Evolutionary conservation across 2,329 filamentous ascomycete species (phyloP), one percentile per base, ranked within the genome.

Genomic region (Amylocarpus encephaloides): DNA sequence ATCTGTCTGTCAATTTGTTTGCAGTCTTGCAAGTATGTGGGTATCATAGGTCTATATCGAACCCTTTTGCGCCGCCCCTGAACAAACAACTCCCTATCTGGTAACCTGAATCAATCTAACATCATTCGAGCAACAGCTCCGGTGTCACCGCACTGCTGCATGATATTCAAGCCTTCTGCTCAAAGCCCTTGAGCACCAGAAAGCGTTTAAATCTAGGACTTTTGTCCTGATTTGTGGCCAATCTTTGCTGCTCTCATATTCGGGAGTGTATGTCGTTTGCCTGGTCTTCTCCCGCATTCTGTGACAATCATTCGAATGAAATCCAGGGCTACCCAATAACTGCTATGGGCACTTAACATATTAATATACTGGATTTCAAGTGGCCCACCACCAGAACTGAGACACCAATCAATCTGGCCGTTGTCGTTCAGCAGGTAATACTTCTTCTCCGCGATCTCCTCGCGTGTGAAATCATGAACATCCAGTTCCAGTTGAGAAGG

Each of bases 281-380:
- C 91, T 5, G 81, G 78, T 58, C 75, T 75, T 55, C 92, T 75
- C 2, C 91, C 91, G 59, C 94, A 83, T 69, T 98, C 93, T 30
- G 92, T 75, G 39, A 94, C 94, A 44, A 97, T 70, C 73, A 97
- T 84, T 40, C 91, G 75, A n/a, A 95, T 83, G 66, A 98, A 91
- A 65, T 97, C 93, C 26, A 75, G 79, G 61, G 86, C 83, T 2
- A 82, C 78, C 93, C 93, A 98, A 68, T 98, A 98, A 65, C 87
- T 92, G 49, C 88, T 90, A 68, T 98, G 93, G 7, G 93, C 93
- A 50, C 89, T 88, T 48, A 98, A 71, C 93, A 98, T 98, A 59
- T 95, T 96, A 33, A 97, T 70, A 66, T 98, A 98, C 69, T 97
- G 91, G 19, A 96, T 90, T 68, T 95, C 93, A 33, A 98, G 73